Base-by-base conservation (phyloP, 2,329 filamentous ascomycete species). In the Juglanconis oblonga region DNA sequence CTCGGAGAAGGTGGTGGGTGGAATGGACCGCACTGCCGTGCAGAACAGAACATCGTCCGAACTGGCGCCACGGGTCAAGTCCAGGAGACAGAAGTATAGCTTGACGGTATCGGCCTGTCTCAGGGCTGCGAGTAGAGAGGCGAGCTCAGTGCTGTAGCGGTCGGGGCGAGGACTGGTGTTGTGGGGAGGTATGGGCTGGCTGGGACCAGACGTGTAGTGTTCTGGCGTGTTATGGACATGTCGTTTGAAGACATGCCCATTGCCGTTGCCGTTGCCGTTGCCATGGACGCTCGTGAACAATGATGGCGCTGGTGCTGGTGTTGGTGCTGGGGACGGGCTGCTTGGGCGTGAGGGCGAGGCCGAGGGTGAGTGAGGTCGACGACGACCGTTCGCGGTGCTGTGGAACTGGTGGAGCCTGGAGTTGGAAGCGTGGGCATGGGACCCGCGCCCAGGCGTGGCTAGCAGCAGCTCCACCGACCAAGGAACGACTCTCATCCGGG, bases 1-100 rank as follows among this genome's bases (percentile, higher is more conserved):
- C 64, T 89, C 85, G 1, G 85, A 84, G 67, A 92, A 87, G 1
- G 80, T 80, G 1, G 80, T 75, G 1, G 77, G 71, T 0, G 87
- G 79, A 29, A 92, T 68, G 0, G 63, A 54, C 13, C 64, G 64
- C 5, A 79, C 64, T 49, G 75, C 69, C 6, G 70, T 62, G 24
- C 29, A 44, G 7, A 72, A 66, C 14, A 73, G 67, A 5, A 65
- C 63, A 31, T 13, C 10, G 1, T 49, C 38, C 8, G 44, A n/a
- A 17, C 50, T 42, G 9, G 55, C 35, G 24, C 45, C 55, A 31
- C 24, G 50, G 8, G 58, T 60, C 24, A 68, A 5, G 64, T 62
- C 44, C 65, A 58, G 56, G 63, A 58, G n/a, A 74, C 62, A 52
- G 4, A 51, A 38, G 40, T 63, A 62, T 5, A 65, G 52, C 33